These are phyloP conservation scores for Komagataea norvegica DNA, from an alignment of 1,139 yeast species.

Conservation along the genomic window DNA sequence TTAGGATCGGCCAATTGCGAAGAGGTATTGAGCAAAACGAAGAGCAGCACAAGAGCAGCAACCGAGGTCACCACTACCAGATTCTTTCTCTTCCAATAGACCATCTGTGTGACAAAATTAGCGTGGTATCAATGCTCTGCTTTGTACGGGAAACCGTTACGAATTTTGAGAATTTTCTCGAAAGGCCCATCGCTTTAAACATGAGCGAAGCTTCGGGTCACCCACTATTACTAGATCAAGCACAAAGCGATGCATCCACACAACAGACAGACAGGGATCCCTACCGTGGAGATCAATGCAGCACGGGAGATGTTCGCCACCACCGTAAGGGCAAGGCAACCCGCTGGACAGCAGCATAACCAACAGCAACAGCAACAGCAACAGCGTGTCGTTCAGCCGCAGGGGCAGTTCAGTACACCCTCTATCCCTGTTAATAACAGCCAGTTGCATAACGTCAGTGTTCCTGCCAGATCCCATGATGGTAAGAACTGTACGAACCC, in stretches of 20 bases:
- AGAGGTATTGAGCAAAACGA: slow-evolving; percentile 18
- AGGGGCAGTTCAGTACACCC: slow-evolving; percentile 4
- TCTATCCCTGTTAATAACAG: slow-evolving; percentile 27
- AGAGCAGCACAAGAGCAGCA: slow-evolving; percentile 12
- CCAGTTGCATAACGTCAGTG: slow-evolving; percentile 18
- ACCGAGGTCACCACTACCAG: slow-evolving; percentile 11
- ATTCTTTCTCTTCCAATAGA: slow-evolving; percentile 13
- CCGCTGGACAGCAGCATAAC: slow-evolving; percentile 16
- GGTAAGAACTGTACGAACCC: slow-evolving; percentile 34
- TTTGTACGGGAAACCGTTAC: background rate
- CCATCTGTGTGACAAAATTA: background rate
- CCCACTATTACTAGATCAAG: background rate
- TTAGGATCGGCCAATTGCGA: slow-evolving; percentile 22
- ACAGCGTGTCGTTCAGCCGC: too few relatives aligned
- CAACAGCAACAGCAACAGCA: slow-evolving; percentile 4
- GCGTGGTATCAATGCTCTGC: background rate
- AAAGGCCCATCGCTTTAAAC: too few relatives aligned
- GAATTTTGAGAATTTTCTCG: too few relatives aligned
- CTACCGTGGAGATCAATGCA: slow-evolving; percentile 51
- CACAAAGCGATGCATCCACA: slow-evolving; percentile 1
- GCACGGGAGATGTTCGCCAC: slow-evolving; percentile 59
- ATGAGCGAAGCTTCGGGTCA: too few relatives aligned
- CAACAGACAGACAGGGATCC: slow-evolving; percentile 34
- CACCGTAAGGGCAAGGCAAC: slow-evolving; percentile 31
- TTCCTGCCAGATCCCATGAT: slow-evolving; percentile 25